Conservation (phyloP, 495 filamentous ascomycete species). For the Lasiosphaeris hirsuta region DNA sequence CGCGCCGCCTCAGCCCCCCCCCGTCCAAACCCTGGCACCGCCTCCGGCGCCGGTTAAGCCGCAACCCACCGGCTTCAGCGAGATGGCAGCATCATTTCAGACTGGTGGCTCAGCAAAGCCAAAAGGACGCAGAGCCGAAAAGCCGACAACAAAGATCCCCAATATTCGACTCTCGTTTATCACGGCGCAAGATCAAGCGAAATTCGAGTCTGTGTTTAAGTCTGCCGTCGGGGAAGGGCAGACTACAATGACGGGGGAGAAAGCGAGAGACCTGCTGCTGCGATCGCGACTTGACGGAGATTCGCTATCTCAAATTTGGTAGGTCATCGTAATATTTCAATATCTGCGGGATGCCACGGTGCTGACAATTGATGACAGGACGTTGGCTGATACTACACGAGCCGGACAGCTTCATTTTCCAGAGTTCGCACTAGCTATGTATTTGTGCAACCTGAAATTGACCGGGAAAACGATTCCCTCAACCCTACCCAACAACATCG, state of each 20-base stretch:
- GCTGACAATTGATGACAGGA: constrained; percentile 50
- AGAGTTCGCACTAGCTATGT: constrained; percentile 98
- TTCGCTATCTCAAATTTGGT: constrained; percentile 86
- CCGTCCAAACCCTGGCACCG: constrained; percentile 30
- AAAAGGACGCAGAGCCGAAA: constrained; percentile 44
- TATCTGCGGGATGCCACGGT: not conserved
- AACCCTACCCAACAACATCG: constrained; percentile 74
- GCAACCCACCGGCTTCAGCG: constrained; percentile 69
- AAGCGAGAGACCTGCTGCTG: constrained; percentile 81
- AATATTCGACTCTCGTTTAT: constrained; percentile 94
- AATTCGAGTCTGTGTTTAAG: constrained; percentile 98
- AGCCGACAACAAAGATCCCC: constrained; percentile 67
- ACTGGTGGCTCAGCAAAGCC: constrained; percentile 52
- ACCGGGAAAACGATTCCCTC: constrained; percentile 78
- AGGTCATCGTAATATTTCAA: constrained; percentile 28
- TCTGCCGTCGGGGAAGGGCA: constrained; percentile 82
- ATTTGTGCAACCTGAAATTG: constrained; percentile 91
- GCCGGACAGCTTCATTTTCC: constrained; percentile 96
- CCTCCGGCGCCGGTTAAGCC: constrained; percentile 55
- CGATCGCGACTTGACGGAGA: constrained; percentile 82
- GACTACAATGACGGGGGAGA: constrained; percentile 86
- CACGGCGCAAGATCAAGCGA: constrained; percentile 90
- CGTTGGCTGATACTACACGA: constrained; percentile 94
- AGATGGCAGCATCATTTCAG: constrained; percentile 85
- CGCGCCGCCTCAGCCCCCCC: constrained; percentile 25